A percentile compares a stretch with the other conserved stretches of the same genome.
Conservation (phyloP, 2,329 filamentous ascomycete genomes). For the Plenodomus lindquistii region DNA sequence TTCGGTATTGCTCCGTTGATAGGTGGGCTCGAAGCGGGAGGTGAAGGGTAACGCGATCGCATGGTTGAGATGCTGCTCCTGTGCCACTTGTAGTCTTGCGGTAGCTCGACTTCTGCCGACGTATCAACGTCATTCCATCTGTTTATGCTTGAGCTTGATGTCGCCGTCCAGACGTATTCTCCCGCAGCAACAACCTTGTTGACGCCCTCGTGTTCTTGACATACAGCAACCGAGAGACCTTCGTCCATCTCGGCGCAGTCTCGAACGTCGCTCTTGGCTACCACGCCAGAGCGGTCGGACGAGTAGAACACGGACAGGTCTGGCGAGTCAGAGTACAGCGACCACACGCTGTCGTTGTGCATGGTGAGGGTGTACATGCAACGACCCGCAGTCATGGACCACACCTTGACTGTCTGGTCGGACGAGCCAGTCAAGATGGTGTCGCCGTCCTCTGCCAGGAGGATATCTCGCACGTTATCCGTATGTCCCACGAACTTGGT, state of each 20-base stretch:
- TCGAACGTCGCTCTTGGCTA: slow-evolving; percentile 95
- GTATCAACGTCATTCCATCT: slow-evolving; percentile 88
- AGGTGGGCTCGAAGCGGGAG: slow-evolving; percentile 38
- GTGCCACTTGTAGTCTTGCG: slow-evolving; percentile 54
- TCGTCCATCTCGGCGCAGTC: slow-evolving; percentile 78
- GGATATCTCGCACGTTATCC: slow-evolving; percentile 87
- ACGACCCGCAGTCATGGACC: slow-evolving; percentile 91
- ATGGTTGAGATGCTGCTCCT: slow-evolving; percentile 58
- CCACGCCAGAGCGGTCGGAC: slow-evolving; percentile 84
- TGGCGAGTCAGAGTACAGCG: slow-evolving; percentile 85
- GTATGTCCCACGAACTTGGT: slow-evolving; percentile 98
- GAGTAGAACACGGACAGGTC: slow-evolving; percentile 91
- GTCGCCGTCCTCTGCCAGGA: slow-evolving; percentile 86
- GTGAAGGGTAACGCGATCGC: slow-evolving; percentile 47
- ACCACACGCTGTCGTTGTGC: slow-evolving; percentile 99
- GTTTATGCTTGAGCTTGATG: slow-evolving; percentile 88
- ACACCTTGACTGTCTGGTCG: slow-evolving; percentile 96
- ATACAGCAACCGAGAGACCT: slow-evolving; percentile 85
- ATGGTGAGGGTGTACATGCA: slow-evolving; percentile 99
- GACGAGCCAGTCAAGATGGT: slow-evolving; percentile 93
- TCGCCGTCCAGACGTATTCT: slow-evolving; percentile 87
- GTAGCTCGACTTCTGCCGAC: slow-evolving; percentile 66
- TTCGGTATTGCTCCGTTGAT: slow-evolving; percentile 52
- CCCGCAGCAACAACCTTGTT: slow-evolving; percentile 66
- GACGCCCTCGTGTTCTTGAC: slow-evolving; percentile 87